Evolutionary conservation across 1,139 yeast genomes (phyloP), one percentile per base, ranked within the genome.

Genomic region (Taiozyma sp.): DNA sequence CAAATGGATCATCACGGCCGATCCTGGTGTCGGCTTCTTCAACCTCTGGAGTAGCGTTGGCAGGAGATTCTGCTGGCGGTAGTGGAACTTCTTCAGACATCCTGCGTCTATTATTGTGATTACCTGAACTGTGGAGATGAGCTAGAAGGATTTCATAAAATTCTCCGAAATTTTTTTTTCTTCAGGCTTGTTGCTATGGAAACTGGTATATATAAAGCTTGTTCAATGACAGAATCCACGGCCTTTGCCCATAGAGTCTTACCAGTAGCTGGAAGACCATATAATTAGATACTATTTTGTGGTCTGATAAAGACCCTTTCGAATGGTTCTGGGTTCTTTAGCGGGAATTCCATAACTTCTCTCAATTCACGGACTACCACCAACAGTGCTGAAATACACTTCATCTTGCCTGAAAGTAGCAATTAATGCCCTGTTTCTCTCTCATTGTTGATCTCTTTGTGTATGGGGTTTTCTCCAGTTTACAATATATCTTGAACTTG

Each of bases 231-330:
- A 45, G 99, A 98, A 6, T 99, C 99, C 44, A 91, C 98, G 0
- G 99, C 99, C 66, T 93, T 91, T 13, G 99, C 99, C 62, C 93
- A 77, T 56, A 93, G 74, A 0, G 99, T 93, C 68, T 93, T 93
- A 67, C 99, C 99, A 0, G 99, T 93, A 63, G 99, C 99, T 29
- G 99, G 99, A n/a, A 99, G 99, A 3, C 99, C 99, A 65, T 95
- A 95, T 52, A 95, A 76, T 58, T 95, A 75, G 16, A 95, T 99
- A 67, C 99, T 99, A 71, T 93, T 95, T 51, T 99, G 99, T 21
- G 98, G 96, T 66, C 89, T 89, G 69, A 95, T 95, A 47, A 99
- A 99, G 28, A 95, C 97, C 67, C 99, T 83, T 56, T 87, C 77
- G 69, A 95, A 95, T 61, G 93, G 79, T 70, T 95, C 99, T 2